Percentiles rank a stretch among this genome's conserved stretches.
These are phyloP conservation scores for Chaetoscypha palmicola DNA, from an alignment of 2,329 filamentous ascomycete genomes.

Conservation along the genomic window DNA sequence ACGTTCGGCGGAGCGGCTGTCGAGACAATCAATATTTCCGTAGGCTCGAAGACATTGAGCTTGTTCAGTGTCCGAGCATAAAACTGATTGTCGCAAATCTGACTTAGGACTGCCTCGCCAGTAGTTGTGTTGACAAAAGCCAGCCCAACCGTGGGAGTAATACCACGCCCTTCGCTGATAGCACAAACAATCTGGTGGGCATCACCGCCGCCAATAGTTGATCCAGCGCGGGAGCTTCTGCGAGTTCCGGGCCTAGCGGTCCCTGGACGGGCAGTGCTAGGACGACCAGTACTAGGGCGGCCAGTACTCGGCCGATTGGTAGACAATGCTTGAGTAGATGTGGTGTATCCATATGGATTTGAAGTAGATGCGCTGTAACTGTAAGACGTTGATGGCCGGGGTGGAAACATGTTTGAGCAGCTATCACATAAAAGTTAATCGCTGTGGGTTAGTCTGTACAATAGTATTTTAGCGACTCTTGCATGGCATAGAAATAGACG, in stretches of 20 bases:
- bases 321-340: constrained; percentile 22
- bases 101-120: constrained; percentile 76
- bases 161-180: constrained; percentile 77
- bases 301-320: constrained; percentile 22
- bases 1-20: constrained; percentile 58
- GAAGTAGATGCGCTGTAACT: constrained; percentile 21
- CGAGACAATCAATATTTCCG: constrained; percentile 69
- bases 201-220: constrained; percentile 38
- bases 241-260: constrained; percentile 28
- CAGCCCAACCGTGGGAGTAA: constrained; percentile 76
- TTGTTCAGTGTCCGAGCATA: constrained; percentile 87
- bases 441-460: constrained; percentile 15
- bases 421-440: background rate
- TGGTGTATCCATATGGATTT: constrained; percentile 25
- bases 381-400: constrained; percentile 22
- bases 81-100: constrained; percentile 89
- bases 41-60: constrained; percentile 71
- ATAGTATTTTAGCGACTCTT: constrained; percentile 8
- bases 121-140: constrained; percentile 83
- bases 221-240: constrained; percentile 25
- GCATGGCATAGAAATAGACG: too few species aligned
- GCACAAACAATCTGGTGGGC: constrained; percentile 78
- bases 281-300: constrained; percentile 22
- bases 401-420: constrained; percentile 12
- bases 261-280: constrained; percentile 24